These are phyloP conservation scores for Saccharomyces hybrid DNA, from an alignment of 1,139 yeast genomes.

Conservation along the genomic window DNA sequence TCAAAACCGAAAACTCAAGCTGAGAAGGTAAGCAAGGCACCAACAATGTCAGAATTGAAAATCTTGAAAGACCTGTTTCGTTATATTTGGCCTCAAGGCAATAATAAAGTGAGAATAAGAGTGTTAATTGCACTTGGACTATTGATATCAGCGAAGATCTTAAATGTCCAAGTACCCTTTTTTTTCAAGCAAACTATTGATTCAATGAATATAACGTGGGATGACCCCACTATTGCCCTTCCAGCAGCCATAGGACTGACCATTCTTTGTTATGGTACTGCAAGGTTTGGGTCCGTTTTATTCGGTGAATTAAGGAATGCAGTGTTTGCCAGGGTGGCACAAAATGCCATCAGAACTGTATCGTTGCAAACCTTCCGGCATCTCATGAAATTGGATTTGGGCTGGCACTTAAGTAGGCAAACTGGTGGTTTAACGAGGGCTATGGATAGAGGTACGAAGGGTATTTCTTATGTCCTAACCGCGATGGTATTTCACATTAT, in stretches of 20 bases:
- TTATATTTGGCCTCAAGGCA: conserved; percentile 86
- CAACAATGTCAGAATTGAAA: conserved; percentile 46
- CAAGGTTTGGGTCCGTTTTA: conserved; percentile 87
- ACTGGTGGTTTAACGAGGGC: conserved; percentile 96
- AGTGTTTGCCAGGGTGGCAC: conserved; percentile 91
- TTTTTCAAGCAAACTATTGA: conserved; percentile 85
- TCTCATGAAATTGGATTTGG: conserved; percentile 73
- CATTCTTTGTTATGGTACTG: conserved; percentile 84
- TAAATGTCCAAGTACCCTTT: conserved; percentile 94
- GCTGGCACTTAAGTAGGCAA: conserved; percentile 83
- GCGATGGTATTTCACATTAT: conserved; percentile 96
- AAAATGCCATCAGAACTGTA: conserved; percentile 83
- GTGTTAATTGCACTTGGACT: conserved; percentile 69
- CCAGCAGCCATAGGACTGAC: conserved; percentile 56
- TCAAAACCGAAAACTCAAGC: conserved; percentile 7
- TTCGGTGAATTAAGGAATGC: conserved; percentile 95
- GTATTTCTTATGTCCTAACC: conserved; percentile 83
- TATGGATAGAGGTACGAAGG: conserved; percentile 95
- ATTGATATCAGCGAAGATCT: conserved; percentile 68
- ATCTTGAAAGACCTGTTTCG: conserved; percentile 56
- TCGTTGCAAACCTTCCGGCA: conserved; percentile 84
- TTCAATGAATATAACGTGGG: conserved; percentile 89
- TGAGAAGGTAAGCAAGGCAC: conserved; percentile 9
- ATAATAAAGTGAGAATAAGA: conserved; percentile 60
- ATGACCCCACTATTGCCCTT: conserved; percentile 44